Evolutionary conservation across 2,329 filamentous ascomycete species (phyloP), one percentile per base, ranked within the genome.

Genomic region (Pseudogymnoascus sp.): DNA sequence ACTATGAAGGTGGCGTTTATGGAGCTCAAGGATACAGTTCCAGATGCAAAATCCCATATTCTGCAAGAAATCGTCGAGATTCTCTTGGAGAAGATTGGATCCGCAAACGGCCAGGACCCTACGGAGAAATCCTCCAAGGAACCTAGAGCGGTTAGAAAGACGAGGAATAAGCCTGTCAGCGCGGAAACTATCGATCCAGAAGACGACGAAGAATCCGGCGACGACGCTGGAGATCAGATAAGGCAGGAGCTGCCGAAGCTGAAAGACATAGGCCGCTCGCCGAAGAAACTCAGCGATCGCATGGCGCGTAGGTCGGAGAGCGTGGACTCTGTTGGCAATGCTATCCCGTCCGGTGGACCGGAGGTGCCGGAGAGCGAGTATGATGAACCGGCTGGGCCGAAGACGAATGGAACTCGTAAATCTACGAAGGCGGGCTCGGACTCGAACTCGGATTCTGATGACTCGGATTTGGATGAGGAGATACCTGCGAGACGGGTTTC

Each of bases 1-100:
- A 70, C 71, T 23, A 62, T 70, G 36, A 73, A 69, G 57, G 61
- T 71, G 23, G 72, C 70, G 31, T 74, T 70, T 65, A 63, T 66
- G 39, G 68, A 67, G 23, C 65, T 76, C 6, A 72, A 70, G 62
- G 45, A 65, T 1, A 65, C 68, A 6, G 63, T 76, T 4, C 64
- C 65, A 6, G 69, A 66, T 6, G 57, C 70, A n/a, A 65, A 72
- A 31, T 62, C 70, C 14, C 73, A 72, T 69, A 67, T 68, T 7
- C 66, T 76, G 19, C 69, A 69, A 43, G 71, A 74, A 3, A 65
- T 69, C 14, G 61, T 74, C 23, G 48, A 31, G 65, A 70, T 2
- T 63, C 66, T 51, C 71, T 68, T 5, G 36, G 66, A 37, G 70
- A 71, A 45, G 69, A 69, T n/a, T 57, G 65, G 28, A 51, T 41